Base-by-base conservation (phyloP, 352 stramenopile genomes). In the Phytopythium sindhum region DNA sequence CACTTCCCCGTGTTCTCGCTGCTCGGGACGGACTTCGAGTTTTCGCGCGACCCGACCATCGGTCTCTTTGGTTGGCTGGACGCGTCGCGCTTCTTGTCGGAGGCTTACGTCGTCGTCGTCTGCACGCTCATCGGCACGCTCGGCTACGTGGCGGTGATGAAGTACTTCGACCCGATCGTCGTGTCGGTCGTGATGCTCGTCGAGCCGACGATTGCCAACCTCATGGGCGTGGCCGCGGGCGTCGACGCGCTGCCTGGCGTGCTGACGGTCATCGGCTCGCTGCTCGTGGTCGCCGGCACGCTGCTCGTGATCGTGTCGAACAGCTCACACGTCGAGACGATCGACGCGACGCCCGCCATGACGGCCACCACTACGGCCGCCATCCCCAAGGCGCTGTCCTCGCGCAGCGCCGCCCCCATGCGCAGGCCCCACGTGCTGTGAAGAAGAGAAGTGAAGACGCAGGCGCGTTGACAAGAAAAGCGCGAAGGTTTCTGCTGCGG, bases 91-190 rank as follows among this genome's bases (percentile, higher is more conserved):
- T 65, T 92, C n/a, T 64, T 73, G 45, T 80, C 86, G 2, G 89
- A 96, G 68, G 57, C 91, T 9, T 96, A 92, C 53, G 83, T 97
- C 57, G 88, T 94, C 15, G 51, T 97, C 28, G 76, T 97, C 23
- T 97, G 90, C 61, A 96, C 91, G 39, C 72, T 93, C 15, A 63
- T 96, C 0, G 89, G 90, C 57, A 96, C 86, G 14, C 81, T 93
- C 47, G 89, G 89, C 14, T 97, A 95, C 63, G 67, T 97, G 48
- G 77, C 78, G 4, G 86, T 93, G 14, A 89, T 97, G 80, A 97
- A 97, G 60, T 97, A 97, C 72, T 97, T 97, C 50, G 85, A 93
- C 48, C 79, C 89, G 28, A 90, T 97, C 57, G 89, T 97, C 26
- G 78, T 96, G 35, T 89, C 88, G 10, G 90, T 95, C 33, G 89